Base-by-base conservation (phyloP, 1,139 yeast genomes). In the Candida frijolesensis region DNA sequence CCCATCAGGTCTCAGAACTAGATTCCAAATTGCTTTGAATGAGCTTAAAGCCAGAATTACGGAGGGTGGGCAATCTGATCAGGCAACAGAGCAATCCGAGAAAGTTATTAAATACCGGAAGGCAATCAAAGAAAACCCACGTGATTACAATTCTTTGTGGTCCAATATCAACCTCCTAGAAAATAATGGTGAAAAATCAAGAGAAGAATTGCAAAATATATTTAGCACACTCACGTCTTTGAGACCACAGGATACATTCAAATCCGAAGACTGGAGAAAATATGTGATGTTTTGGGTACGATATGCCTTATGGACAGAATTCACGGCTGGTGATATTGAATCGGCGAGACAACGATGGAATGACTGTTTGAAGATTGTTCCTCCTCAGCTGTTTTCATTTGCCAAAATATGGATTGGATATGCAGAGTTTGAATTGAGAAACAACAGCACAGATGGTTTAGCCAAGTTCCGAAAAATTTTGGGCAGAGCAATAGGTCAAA, bases 141-240 rank as follows among this genome's bases (percentile, higher is more conserved):
- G 56, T 1, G 89, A 89, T 65, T 85, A 83, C 64, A 95, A 87
- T 60, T 70, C 83, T 0, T 91, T 97, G 97, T 90, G 96, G 90
- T 65, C 82, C 0, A 84, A 85, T 57, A 58, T 89, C 2, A 75
- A 78, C 18, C 61, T 88, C 19, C 57, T 83, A 66, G 44, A 76
- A 0, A 14, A 14, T 4, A 43, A 47, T 9, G 32, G 42, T 30
- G 38, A 54, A 6, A 57, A 64, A 2, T 65, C 64, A 50, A 55
- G 59, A 34, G 50, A 34, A 9, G 51, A 38, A 11, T 11, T 49
- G 30, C 18, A 41, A 27, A 18, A 18, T 15, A 62, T 47, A 1
- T 84, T 77, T 59, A 83, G 81, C 50, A 66, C 76, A 8, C 81
- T 89, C 0, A 64, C 81, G 0, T 55, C 66, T 0, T 54, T 63